Base-by-base conservation (phyloP, 495 filamentous ascomycete genomes). In the Lasiosphaeriaceae sp. region DNA sequence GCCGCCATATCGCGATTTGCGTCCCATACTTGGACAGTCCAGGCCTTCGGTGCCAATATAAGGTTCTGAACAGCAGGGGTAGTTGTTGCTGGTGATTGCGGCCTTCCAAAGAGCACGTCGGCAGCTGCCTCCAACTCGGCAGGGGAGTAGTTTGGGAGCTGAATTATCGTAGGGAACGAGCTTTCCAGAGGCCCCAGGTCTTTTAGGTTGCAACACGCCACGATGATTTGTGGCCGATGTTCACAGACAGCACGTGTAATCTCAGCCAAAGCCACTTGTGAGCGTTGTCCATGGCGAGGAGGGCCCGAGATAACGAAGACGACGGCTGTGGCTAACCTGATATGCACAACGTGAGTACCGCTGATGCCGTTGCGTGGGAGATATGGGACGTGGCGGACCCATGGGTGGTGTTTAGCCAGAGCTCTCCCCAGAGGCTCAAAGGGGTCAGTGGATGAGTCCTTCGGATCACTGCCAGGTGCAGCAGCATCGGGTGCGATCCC, bases 341-440 rank as follows among this genome's bases (percentile, higher is more conserved):
- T 81, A 63, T 85, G 83, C 22, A 74, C 78, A n/a, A 76, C 73
- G 64, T 86, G 83, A 8, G 76, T 82, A 44, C 71, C 73, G 6
- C 81, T 86, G 54, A 86, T 81, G 14, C 82, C 82, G 47, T 79
- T 77, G 24, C 71, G 74, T 19, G 76, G 74, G 6, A 77, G 77
- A 54, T 86, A 86, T 21, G 83, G 83, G 53, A 85, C 81, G 60
- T 86, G 83, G 39, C 80, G 78, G 58, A 86, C 71, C 71, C 75
- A 79, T 1, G 75, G 69, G 62, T 85, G 82, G 51, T 75, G 71
- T 21, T 54, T 68, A 4, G 82, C 81, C 57, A 86, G 65, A 14
- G 80, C 77, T 50, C 73, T 74, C 26, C 83, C 83, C 50, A 86
- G 67, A 23, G 79, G 76, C 59, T 86, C 83, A 54, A 86, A 86